Evolutionary conservation across 768 basidiomycete genomes (phyloP), one percentile per base, ranked within the genome.

Genomic region (Tulasnella sp.): DNA sequence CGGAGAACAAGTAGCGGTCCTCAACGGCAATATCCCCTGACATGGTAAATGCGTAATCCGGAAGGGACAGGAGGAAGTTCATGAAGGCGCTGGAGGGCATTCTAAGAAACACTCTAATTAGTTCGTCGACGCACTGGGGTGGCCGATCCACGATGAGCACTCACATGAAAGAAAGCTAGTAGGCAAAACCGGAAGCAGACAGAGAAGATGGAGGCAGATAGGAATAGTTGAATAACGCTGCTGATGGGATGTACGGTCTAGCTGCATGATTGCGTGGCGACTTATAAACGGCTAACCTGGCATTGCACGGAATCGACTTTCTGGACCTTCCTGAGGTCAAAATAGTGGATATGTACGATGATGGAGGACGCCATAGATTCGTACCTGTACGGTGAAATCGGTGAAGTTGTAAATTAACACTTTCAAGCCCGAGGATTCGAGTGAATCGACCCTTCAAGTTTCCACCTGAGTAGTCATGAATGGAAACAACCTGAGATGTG

Each of bases 21-120:
- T 77, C 76, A 12, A 50, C 54, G 12, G 46, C 50, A n/a, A 77
- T 37, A n/a, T 77, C 76, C 14, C 48, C 58, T 22, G 46, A 40
- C 76, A 77, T 77, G 24, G 46, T 64, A n/a, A 77, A 77, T 1
- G 76, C 76, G 28, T 50, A 54, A 41, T 77, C 76, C 24, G 76
- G 76, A 50, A 77, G 46, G 18, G 48, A 54, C 22, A 64, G 1
- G 18, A 77, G 48, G 76, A 77, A 77, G 18, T 40, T 64, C 76
- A 77, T 77, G n/a, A 77, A 44, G 41, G 37, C 41, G 22, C 22
- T 44, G 48, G 76, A 77, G 22, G 54, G 46, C 74, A 75, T 75
- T 75, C 74, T 75, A 73, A 22, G 24, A n/a, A n/a, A 22, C 20
- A 44, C 72, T 2, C 6, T 37, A 18, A 11, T 31, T 22, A 24